Evolutionary conservation across 2,329 filamentous ascomycete species (phyloP).

Genomic region (Colletotrichum eremochloae): DNA sequence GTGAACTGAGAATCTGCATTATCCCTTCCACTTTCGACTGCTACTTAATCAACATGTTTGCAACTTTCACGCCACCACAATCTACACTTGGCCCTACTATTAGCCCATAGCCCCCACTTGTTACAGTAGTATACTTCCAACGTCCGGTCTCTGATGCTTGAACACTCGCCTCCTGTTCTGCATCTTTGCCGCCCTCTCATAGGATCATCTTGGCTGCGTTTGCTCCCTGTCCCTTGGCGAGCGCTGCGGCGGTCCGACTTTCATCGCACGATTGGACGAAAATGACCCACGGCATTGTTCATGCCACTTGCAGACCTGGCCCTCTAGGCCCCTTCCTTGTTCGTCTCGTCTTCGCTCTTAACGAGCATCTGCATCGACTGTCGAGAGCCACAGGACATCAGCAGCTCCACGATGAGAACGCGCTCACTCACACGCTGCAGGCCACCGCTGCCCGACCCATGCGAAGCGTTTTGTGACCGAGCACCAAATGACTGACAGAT

Average conservation of each 20-base stretch:
- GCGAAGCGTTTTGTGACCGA: neutral
- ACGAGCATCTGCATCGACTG: constrained; percentile 19
- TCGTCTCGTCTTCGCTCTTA: constrained; percentile 38
- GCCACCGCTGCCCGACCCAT: constrained; percentile 32
- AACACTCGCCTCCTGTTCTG: neutral
- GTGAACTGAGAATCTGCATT: constrained; percentile 37
- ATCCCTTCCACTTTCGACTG: constrained; percentile 24
- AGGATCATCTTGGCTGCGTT: constrained; percentile 1
- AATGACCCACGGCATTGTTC: constrained; percentile 35
- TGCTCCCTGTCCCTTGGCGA: constrained; percentile 9
- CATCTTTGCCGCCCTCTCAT: constrained; percentile 13
- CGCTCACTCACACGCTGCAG: constrained; percentile 37
- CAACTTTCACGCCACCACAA: constrained; percentile 10
- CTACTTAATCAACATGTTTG: constrained; percentile 16
- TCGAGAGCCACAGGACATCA: constrained; percentile 16
- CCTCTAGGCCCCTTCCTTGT: constrained; percentile 15
- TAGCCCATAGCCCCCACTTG: neutral
- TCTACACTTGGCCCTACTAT: constrained; percentile 1
- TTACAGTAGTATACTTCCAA: neutral
- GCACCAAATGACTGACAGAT: constrained; percentile 21
- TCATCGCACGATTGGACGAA: constrained; percentile 37
- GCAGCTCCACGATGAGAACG: constrained; percentile 19
- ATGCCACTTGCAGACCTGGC: constrained; percentile 21
- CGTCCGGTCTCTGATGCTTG: constrained; percentile 14
- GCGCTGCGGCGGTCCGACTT: constrained; percentile 12